Conservation (phyloP, 192 early-diverging fungal genomes). For the Rhizophagus sp. region DNA sequence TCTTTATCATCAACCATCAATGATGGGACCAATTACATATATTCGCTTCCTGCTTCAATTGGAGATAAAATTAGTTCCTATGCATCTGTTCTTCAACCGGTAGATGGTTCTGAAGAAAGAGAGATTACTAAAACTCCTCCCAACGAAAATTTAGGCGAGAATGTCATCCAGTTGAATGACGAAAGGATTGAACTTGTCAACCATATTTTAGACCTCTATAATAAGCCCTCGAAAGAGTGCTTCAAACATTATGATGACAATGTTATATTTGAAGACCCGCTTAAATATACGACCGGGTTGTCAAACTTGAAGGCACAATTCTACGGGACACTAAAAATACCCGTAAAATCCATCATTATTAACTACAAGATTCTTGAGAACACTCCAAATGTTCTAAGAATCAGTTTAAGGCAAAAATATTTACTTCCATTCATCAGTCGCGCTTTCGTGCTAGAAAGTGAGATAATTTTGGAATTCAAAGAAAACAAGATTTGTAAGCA, state of each 20-base stretch:
- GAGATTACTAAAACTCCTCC: not conserved
- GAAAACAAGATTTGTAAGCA: not conserved
- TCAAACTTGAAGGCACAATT: conserved; percentile 2
- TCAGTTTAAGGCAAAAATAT: not conserved
- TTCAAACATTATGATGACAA: not conserved
- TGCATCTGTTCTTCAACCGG: not conserved
- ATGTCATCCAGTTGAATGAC: not conserved
- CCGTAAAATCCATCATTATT: not conserved
- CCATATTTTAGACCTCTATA: not conserved
- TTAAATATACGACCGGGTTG: not conserved
- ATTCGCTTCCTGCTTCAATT: no score
- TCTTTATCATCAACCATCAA: not conserved
- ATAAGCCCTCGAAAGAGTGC: not conserved
- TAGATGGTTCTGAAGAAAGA: not conserved
- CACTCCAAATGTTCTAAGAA: not conserved
- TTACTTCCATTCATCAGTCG: not conserved
- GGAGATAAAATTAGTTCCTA: no score
- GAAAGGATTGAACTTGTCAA: not conserved
- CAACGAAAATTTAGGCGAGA: not conserved
- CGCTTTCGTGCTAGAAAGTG: not conserved
- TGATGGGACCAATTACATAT: not conserved
- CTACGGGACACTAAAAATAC: not conserved
- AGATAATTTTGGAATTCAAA: not conserved
- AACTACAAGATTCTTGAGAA: not conserved
- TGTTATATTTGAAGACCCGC: conserved; percentile 15